Evolutionary conservation across 495 filamentous ascomycete species (phyloP).

Genomic region (Neurospora sp.): DNA sequence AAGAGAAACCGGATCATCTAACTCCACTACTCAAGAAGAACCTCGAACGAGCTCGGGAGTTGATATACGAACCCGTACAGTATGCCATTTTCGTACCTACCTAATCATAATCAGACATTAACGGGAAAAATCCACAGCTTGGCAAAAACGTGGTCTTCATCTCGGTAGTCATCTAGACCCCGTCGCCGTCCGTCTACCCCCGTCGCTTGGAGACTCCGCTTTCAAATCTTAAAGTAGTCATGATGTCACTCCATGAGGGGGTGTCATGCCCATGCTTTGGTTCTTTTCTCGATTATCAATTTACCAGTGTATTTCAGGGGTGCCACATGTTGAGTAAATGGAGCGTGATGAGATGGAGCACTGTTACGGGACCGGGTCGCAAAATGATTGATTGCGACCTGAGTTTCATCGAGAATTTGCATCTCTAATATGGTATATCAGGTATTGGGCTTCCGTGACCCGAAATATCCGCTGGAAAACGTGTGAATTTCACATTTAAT

Average conservation of each 20-base stretch:
- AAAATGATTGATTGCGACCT: neutral
- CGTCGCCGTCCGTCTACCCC: neutral
- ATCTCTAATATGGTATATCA: neutral
- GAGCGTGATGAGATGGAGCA: neutral
- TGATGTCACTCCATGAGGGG: neutral
- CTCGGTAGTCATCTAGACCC: neutral
- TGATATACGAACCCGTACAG: neutral
- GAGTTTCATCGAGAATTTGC: neutral
- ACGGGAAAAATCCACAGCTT: neutral
- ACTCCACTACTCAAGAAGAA: neutral
- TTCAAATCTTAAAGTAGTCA: neutral
- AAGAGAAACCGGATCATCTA: neutral
- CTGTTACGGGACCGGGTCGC: neutral
- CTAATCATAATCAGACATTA: neutral
- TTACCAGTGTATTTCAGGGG: neutral
- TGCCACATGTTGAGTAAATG: neutral
- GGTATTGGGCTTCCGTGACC: neutral
- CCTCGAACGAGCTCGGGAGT: neutral
- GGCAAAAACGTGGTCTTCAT: neutral
- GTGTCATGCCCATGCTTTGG: neutral
- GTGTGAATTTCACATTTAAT: neutral
- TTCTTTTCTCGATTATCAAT: neutral
- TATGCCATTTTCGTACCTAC: neutral
- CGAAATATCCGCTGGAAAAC: neutral
- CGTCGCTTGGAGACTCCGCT: neutral